Base-by-base conservation (phyloP, 2,329 filamentous ascomycete genomes). In the Gyromitra esculenta region DNA sequence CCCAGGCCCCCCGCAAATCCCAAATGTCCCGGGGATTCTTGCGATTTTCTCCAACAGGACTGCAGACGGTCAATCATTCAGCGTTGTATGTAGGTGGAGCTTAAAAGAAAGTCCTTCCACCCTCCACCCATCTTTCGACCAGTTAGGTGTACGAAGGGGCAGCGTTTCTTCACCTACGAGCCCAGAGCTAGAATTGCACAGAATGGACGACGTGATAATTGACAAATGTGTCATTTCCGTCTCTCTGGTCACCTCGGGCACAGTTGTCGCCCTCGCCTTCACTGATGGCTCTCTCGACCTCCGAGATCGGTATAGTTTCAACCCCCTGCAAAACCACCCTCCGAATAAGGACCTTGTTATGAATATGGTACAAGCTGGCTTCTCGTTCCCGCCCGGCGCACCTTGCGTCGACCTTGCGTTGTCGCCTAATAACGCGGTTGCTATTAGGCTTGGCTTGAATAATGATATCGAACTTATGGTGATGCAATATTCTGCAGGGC, bases 221-320 rank as follows among this genome's bases (percentile, higher is more conserved):
- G 89, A 91, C 79, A 94, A 93, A 82, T 87, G 92, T 31, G 85
- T 94, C 0, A 83, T 97, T 50, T 88, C 89, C 0, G 85, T 96
- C 39, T 88, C 91, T 60, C 85, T 89, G 1, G 86, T 92, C 18
- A 91, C 91, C 80, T 89, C 91, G 76, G 91, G 92, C 63, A 93
- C 89, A 75, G 86, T 91, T 1, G 79, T 97, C 1, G 90, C 91
- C 39, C 86, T 97, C 75, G 87, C 88, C 35, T 92, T 92, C 80
- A 92, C 92, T 77, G 94, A 97, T 82, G 92, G 94, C 9, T 91
- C 90, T 0, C 86, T 96, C 2, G 91, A 96, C 80, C 92, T 95
- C 83, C 89, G 92, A 72, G 92, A 96, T 81, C 88, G 93, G 9
- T 65, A 64, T 39, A 72, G 5, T 15, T 74, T 65, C 45, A 81